A percentile compares a stretch with the other conserved stretches of the same genome.
Conservation (phyloP, 495 filamentous ascomycete genomes). For the Penicillium angulare region DNA sequence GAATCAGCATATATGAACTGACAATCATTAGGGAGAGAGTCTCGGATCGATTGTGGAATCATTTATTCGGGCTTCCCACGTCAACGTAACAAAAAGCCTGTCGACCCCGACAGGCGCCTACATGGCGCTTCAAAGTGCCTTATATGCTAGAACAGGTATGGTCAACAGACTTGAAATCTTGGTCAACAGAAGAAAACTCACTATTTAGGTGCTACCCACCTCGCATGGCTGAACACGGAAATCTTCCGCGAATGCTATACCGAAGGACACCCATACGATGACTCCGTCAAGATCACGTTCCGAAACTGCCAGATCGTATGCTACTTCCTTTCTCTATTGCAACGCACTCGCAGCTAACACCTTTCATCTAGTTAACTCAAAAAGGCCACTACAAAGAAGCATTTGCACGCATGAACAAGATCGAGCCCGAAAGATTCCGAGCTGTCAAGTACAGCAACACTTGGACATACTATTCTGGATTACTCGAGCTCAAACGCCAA, state of each 20-base stretch:
- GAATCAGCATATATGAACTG: not conserved
- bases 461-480: conserved; percentile 69
- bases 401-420: conserved; percentile 61
- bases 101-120: conserved; percentile 69
- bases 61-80: conserved; percentile 75
- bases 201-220: conserved; percentile 53
- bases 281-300: conserved; percentile 68
- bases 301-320: conserved; percentile 56
- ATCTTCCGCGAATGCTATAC: conserved; percentile 75
- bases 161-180: not conserved
- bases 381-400: conserved; percentile 73
- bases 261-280: conserved; percentile 65
- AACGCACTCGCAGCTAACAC: conserved; percentile 14
- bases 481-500: conserved; percentile 68
- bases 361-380: conserved; percentile 46
- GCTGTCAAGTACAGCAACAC: conserved; percentile 77
- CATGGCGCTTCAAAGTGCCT: conserved; percentile 64
- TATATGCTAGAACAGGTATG: conserved; percentile 76
- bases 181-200: not conserved
- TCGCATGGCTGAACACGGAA: conserved; percentile 69
- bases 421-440: conserved; percentile 64
- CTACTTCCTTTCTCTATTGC: not conserved
- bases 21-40: conserved; percentile 66
- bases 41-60: conserved; percentile 73
- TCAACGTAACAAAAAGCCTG: conserved; percentile 75